Conservation (phyloP, 371 early-diverging fungal species). For the Funneliformis caledonium region DNA sequence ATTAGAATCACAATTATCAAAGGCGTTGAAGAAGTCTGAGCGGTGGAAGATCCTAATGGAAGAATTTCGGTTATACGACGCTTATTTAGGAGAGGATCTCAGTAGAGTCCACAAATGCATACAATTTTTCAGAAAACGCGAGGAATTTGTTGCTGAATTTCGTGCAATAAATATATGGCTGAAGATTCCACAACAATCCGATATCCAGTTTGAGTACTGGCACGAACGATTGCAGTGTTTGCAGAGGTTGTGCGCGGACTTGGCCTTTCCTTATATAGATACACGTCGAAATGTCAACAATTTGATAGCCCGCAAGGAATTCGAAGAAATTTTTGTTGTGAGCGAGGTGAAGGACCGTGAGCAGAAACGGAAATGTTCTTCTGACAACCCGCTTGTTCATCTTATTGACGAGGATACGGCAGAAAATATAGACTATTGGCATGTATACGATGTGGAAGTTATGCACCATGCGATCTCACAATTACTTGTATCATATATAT, state of each 20-base stretch:
- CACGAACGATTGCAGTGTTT: slow-evolving; percentile 1
- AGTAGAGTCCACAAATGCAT: slow-evolving; percentile 8
- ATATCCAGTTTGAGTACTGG: not conserved
- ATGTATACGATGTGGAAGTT: not conserved
- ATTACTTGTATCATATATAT: not conserved
- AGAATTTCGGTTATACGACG: slow-evolving; percentile 19
- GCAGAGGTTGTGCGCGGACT: not conserved
- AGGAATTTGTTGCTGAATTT: not conserved
- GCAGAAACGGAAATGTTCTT: not conserved
- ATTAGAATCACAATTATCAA: not conserved
- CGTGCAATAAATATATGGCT: slow-evolving; percentile 5
- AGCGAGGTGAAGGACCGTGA: not conserved
- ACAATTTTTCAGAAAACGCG: slow-evolving; percentile 2
- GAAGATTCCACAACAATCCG: not conserved
- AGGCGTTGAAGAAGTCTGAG: slow-evolving; percentile 1
- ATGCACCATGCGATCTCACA: not conserved
- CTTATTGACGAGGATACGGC: not conserved
- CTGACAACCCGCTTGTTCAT: not conserved
- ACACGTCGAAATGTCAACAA: not conserved
- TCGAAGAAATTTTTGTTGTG: slow-evolving; percentile 12
- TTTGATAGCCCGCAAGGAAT: not conserved
- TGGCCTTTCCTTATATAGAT: not conserved
- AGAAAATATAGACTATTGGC: not conserved
- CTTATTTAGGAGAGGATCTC: slow-evolving; percentile 13
- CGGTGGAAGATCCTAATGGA: not conserved